Conservation (phyloP, 345 rosid genomes). For the Rhodomyrtus tomentosa region DNA sequence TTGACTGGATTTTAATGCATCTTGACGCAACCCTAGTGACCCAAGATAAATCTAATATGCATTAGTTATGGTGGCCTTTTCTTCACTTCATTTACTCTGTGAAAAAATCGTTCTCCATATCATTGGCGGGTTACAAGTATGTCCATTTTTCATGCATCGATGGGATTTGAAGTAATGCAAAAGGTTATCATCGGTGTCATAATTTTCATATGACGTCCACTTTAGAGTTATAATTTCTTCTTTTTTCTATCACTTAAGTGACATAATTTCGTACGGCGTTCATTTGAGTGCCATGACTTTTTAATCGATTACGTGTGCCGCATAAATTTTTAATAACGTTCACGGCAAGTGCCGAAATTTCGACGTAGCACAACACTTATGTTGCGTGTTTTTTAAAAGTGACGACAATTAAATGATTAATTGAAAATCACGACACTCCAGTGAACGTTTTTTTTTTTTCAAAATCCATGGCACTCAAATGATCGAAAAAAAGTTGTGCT, state of each 20-base stretch:
- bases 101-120: too few species aligned
- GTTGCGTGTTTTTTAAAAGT: background rate
- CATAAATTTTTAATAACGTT: background rate
- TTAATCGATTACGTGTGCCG: background rate
- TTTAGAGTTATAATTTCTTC: too few species aligned
- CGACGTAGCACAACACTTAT: background rate
- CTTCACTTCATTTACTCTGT: background rate
- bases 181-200: too few species aligned
- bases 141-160: too few species aligned
- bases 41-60: background rate
- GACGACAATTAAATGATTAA: background rate
- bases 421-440: background rate
- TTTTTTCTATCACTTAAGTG: too few species aligned
- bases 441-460: background rate
- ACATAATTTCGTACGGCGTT: too few species aligned
- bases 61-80: background rate
- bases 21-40: background rate
- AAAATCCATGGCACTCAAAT: background rate
- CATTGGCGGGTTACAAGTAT: too few species aligned
- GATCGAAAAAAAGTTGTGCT: rapidly evolving
- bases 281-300: background rate
- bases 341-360: background rate
- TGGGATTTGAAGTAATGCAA: too few species aligned
- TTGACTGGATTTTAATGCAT: background rate
- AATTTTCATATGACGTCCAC: too few species aligned